These are phyloP conservation scores for Phtheirospermum japonicum DNA, from an alignment of 257 asterid species.

Conservation along the genomic window DNA sequence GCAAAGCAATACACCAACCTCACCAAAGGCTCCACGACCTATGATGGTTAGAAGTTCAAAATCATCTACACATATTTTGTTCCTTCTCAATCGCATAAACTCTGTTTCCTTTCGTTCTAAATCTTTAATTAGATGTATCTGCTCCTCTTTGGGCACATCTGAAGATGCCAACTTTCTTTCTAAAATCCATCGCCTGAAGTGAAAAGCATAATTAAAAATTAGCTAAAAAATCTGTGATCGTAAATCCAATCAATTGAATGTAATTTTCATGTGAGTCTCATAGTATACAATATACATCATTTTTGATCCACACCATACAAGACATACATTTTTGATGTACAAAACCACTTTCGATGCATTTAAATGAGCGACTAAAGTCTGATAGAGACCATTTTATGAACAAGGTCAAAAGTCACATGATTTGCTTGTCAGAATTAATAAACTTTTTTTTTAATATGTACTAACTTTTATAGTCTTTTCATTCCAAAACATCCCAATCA, in stretches of 20 bases:
- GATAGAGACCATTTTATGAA: constrained; percentile 6
- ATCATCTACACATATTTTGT: constrained; percentile 89
- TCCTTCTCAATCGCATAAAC: constrained; percentile 79
- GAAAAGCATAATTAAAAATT: constrained; percentile 19
- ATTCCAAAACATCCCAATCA: neutral
- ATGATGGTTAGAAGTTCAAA: constrained; percentile 85
- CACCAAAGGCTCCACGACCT: constrained; percentile 94
- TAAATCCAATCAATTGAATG: neutral
- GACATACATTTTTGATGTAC: neutral
- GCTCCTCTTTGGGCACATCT: constrained; percentile 90
- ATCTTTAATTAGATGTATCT: constrained; percentile 70
- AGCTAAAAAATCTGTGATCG: neutral
- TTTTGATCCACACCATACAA: neutral
- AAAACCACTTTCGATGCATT: constrained; percentile 7
- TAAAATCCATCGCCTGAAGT: constrained; percentile 77
- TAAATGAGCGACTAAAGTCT: neutral
- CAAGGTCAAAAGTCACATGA: neutral
- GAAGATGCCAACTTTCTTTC: constrained; percentile 87
- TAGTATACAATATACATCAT: neutral
- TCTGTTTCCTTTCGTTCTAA: constrained; percentile 90
- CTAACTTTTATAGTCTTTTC: neutral
- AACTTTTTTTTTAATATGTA: neutral
- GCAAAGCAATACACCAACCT: constrained; percentile 51
- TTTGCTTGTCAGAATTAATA: neutral
- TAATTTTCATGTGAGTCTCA: constrained; percentile 7